Conservation (phyloP, 306 rosid species). For the Fragaria nilgerrensis region DNA sequence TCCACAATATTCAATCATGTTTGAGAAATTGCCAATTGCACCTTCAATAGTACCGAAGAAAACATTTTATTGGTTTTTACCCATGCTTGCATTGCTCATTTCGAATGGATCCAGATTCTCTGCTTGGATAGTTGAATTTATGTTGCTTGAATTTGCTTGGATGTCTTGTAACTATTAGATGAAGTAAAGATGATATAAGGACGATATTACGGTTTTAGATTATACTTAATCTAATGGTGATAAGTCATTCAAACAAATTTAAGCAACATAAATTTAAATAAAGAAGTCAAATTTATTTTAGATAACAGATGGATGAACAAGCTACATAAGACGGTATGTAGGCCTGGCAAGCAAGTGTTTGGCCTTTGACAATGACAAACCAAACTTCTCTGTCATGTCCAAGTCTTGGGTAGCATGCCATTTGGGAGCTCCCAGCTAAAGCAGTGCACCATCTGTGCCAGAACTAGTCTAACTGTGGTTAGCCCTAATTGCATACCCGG, state of each 20-base stretch:
- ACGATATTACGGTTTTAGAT: too few species aligned
- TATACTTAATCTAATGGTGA: too few species aligned
- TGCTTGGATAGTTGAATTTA: too few species aligned
- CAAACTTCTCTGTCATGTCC: constrained; percentile 36
- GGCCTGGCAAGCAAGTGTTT: constrained; percentile 22
- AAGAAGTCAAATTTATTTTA: too few species aligned
- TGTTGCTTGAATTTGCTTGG: too few species aligned
- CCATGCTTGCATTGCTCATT: too few species aligned
- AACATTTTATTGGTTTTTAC: not conserved
- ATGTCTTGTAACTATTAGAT: too few species aligned
- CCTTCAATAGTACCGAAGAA: not conserved
- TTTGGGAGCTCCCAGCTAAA: constrained; percentile 45
- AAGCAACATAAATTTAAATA: too few species aligned
- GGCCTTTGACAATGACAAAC: constrained; percentile 1
- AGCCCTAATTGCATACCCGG: constrained; percentile 18
- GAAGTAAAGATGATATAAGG: too few species aligned
- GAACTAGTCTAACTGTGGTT: not conserved
- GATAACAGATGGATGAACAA: too few species aligned
- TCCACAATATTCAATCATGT: not conserved
- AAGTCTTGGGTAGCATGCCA: constrained; percentile 10
- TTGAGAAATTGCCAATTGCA: not conserved
- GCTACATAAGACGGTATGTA: not conserved
- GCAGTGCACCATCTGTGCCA: constrained; percentile 35
- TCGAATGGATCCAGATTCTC: too few species aligned
- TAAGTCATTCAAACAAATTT: too few species aligned